Conservation (phyloP, 2,329 filamentous ascomycete species). For the Microcyclospora tardicrescens region DNA sequence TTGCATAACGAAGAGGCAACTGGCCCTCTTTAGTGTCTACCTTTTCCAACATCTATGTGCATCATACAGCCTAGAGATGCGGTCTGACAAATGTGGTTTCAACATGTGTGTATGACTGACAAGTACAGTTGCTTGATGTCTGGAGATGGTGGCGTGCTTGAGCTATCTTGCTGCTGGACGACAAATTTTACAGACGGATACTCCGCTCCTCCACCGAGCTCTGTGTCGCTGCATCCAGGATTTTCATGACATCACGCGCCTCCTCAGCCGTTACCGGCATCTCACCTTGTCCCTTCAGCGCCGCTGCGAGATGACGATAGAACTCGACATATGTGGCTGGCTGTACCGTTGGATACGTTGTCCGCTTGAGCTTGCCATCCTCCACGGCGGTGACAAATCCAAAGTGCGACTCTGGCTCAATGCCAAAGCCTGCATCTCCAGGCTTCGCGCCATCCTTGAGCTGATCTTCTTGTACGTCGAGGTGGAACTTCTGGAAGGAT, state of each 20-base stretch:
- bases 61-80: too few species aligned
- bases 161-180: neutral
- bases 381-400: conserved; percentile 44
- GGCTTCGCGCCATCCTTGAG: conserved; percentile 51
- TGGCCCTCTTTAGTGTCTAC: too few species aligned
- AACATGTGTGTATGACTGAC: too few species aligned
- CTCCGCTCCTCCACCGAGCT: conserved; percentile 41
- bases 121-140: too few species aligned
- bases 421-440: conserved; percentile 50
- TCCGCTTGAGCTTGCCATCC: conserved; percentile 31
- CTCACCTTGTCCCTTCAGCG: conserved; percentile 38
- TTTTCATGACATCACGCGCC: conserved; percentile 40
- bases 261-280: conserved; percentile 43
- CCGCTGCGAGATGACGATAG: conserved; percentile 44
- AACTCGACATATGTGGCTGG: conserved; percentile 56
- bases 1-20: too few species aligned
- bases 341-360: conserved; percentile 44
- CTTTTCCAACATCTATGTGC: too few species aligned
- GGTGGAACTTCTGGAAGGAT: conserved; percentile 56
- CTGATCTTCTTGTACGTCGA: conserved; percentile 67
- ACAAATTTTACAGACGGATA: conserved; percentile 6
- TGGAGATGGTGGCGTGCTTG: too few species aligned
- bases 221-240: conserved; percentile 44
- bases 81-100: too few species aligned
- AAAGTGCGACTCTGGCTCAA: conserved; percentile 46